Percentiles rank a stretch among this genome's conserved stretches.
Evolutionary conservation across 2,329 filamentous ascomycete genomes (phyloP).

Genomic region (Aspergillus awamori): DNA sequence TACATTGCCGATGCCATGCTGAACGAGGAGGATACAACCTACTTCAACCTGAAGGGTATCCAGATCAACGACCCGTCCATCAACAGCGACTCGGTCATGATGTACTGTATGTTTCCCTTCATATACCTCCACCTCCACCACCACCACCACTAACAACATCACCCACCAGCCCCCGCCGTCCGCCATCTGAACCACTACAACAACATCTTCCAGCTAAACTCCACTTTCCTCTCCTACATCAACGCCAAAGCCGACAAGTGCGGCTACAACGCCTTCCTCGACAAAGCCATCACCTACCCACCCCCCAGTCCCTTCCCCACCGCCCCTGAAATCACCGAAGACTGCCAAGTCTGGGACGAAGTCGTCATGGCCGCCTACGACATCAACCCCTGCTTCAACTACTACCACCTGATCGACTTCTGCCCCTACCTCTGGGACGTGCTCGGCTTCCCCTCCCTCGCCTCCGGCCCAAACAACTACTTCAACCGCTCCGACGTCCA

Average conservation of each 20-base stretch:
- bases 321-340: slow-evolving; percentile 46
- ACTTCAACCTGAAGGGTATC: slow-evolving; percentile 70
- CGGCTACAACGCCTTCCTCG: slow-evolving; percentile 48
- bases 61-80: slow-evolving; percentile 73
- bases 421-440: slow-evolving; percentile 71
- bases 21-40: slow-evolving; percentile 64
- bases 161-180: slow-evolving; percentile 38
- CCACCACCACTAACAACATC: background rate
- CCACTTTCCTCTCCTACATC: slow-evolving; percentile 43
- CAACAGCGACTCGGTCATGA: slow-evolving; percentile 55
- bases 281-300: slow-evolving; percentile 63
- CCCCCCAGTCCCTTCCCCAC: slow-evolving; percentile 64
- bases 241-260: slow-evolving; percentile 45
- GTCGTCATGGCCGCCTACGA: slow-evolving; percentile 57
- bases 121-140: slow-evolving; percentile 4
- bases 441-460: slow-evolving; percentile 69
- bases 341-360: slow-evolving; percentile 61
- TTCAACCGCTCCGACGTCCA: slow-evolving; percentile 72
- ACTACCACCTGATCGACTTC: slow-evolving; percentile 71
- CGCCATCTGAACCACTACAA: slow-evolving; percentile 47
- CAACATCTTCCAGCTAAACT: slow-evolving; percentile 47
- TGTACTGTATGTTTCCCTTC: slow-evolving; percentile 42
- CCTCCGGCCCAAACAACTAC: slow-evolving; percentile 64
- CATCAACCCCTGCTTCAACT: slow-evolving; percentile 76
- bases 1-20: slow-evolving; percentile 76